Evolutionary conservation across 2,329 filamentous ascomycete species (phyloP).

Genomic region (Fusarium tricinctum): DNA sequence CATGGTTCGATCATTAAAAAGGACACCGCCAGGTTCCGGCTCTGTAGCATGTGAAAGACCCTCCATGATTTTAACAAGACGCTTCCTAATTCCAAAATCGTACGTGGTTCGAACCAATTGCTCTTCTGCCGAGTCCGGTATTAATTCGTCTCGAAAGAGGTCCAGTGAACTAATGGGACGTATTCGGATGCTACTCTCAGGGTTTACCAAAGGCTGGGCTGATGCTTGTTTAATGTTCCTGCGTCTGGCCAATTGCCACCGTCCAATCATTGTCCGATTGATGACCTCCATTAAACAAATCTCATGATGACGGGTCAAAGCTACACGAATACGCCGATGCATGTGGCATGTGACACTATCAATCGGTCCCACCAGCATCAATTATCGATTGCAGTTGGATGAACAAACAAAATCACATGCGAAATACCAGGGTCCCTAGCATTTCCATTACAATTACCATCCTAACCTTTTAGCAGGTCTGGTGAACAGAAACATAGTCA

Average conservation of each 20-base stretch:
- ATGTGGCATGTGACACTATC: conserved; percentile 36
- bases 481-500: neutral
- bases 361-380: conserved; percentile 9
- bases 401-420: conserved; percentile 29
- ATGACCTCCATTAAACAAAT: conserved; percentile 30
- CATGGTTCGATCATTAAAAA: conserved; percentile 41
- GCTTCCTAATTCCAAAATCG: conserved; percentile 23
- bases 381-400: neutral
- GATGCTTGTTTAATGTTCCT: conserved; percentile 26
- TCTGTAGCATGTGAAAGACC: conserved; percentile 41
- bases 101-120: conserved; percentile 35
- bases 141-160: conserved; percentile 38
- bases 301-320: conserved; percentile 22
- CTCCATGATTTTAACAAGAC: neutral
- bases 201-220: neutral
- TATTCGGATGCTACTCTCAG: conserved; percentile 18
- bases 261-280: conserved; percentile 34
- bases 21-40: conserved; percentile 44
- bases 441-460: neutral
- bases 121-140: conserved; percentile 35
- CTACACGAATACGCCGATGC: conserved; percentile 42
- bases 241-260: conserved; percentile 3
- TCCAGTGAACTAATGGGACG: conserved; percentile 3
- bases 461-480: too few species aligned
- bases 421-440: neutral